These are phyloP conservation scores for Dactylonectria estremocensis DNA, from an alignment of 2,329 filamentous ascomycete species.

Conservation along the genomic window DNA sequence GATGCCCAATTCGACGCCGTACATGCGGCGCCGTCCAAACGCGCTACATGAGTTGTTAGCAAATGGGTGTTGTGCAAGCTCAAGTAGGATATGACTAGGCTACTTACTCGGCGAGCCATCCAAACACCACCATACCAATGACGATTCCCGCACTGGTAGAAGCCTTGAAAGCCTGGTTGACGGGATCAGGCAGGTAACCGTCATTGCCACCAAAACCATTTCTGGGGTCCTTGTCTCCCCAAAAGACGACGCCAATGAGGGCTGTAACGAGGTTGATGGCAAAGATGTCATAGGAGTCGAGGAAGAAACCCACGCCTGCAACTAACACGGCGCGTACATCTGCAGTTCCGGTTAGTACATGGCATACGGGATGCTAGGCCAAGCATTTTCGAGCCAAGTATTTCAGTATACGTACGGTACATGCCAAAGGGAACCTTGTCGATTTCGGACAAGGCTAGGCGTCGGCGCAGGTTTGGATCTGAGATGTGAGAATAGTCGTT, in stretches of 20 bases:
- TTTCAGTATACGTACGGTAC: slow-evolving; percentile 65
- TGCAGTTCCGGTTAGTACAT: slow-evolving; percentile 40
- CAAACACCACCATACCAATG: slow-evolving; percentile 83
- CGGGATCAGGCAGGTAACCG: slow-evolving; percentile 72
- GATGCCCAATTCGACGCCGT: slow-evolving; percentile 82
- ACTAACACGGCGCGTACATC: slow-evolving; percentile 81
- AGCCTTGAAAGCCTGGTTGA: slow-evolving; percentile 85
- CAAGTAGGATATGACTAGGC: slow-evolving; percentile 32
- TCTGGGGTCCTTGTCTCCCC: slow-evolving; percentile 63
- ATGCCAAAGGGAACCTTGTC: slow-evolving; percentile 84
- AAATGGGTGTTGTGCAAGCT: background rate
- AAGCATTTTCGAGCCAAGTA: too few relatives aligned
- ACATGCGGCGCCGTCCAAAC: slow-evolving; percentile 85
- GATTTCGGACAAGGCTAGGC: slow-evolving; percentile 83
- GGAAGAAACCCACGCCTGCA: slow-evolving; percentile 87
- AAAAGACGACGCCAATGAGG: slow-evolving; percentile 84
- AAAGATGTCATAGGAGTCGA: slow-evolving; percentile 87
- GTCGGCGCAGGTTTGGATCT: slow-evolving; percentile 83
- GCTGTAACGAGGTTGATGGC: slow-evolving; percentile 82
- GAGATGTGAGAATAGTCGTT: slow-evolving; percentile 76
- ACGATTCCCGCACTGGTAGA: slow-evolving; percentile 85
- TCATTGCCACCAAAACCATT: slow-evolving; percentile 67
- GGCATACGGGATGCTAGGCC: background rate
- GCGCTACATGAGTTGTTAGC: slow-evolving; percentile 54
- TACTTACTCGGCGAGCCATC: slow-evolving; percentile 79